Conservation (phyloP, 2,329 filamentous ascomycete species). For the Botrytis pseudocinerea region DNA sequence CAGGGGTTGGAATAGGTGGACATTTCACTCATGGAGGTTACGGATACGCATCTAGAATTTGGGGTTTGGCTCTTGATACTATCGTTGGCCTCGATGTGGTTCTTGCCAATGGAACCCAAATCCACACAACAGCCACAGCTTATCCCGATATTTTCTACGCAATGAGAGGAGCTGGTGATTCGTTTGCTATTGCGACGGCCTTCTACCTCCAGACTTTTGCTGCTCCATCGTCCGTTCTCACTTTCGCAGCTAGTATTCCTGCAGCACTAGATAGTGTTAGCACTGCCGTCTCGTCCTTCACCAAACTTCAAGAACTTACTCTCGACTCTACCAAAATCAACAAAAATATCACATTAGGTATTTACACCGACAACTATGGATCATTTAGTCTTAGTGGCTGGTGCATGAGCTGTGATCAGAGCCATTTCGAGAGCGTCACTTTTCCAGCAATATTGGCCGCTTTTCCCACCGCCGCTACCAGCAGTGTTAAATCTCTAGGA, state of each 20-base stretch:
- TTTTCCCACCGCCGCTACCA: slow-evolving; percentile 35
- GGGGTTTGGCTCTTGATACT: slow-evolving; percentile 54
- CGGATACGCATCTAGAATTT: slow-evolving; percentile 48
- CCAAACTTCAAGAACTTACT: slow-evolving; percentile 19
- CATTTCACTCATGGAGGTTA: slow-evolving; percentile 51
- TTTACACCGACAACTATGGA: slow-evolving; percentile 44
- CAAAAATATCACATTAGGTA: slow-evolving; percentile 44
- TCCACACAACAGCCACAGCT: slow-evolving; percentile 33
- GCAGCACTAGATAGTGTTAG: slow-evolving; percentile 26
- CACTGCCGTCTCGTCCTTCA: slow-evolving; percentile 18
- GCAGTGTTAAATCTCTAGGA: slow-evolving; percentile 33
- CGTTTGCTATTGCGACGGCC: slow-evolving; percentile 42
- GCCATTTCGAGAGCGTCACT: slow-evolving; percentile 43
- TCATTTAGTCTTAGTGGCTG: slow-evolving; percentile 43
- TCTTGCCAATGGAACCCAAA: slow-evolving; percentile 40
- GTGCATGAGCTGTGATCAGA: slow-evolving; percentile 42
- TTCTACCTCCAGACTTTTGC: slow-evolving; percentile 41
- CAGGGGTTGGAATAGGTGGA: slow-evolving; percentile 48
- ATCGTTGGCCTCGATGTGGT: slow-evolving; percentile 52
- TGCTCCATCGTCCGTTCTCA: slow-evolving; percentile 39
- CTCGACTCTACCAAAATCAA: slow-evolving; percentile 36
- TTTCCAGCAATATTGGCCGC: slow-evolving; percentile 43
- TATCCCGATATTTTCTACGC: slow-evolving; percentile 41
- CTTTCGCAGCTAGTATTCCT: slow-evolving; percentile 29
- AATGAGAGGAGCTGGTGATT: slow-evolving; percentile 42